A percentile compares a stretch with the other conserved stretches of the same genome.
Conservation (phyloP, 2,329 filamentous ascomycete species). For the Orbilia blumenaviensis region DNA sequence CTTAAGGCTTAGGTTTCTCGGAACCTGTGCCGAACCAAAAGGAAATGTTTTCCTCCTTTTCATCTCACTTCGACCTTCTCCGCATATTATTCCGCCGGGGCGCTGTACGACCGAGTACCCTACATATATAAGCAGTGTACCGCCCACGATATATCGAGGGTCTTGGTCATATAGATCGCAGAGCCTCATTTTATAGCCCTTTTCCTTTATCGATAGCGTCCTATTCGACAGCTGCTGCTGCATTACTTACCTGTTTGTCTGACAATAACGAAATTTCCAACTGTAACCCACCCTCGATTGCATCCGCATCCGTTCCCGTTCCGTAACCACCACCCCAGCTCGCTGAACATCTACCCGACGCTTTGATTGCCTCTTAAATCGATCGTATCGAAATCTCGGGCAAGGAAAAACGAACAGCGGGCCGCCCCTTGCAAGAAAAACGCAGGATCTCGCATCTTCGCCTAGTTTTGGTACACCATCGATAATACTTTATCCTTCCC, state of each 20-base stretch:
- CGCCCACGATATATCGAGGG: background rate
- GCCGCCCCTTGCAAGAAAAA: background rate
- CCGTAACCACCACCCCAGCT: background rate
- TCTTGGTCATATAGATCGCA: background rate
- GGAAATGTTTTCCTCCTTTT: background rate
- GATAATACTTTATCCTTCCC: background rate
- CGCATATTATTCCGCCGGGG: constrained; percentile 4
- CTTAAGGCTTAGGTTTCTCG: constrained; percentile 19
- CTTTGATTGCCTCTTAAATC: background rate
- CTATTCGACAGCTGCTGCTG: too few relatives aligned
- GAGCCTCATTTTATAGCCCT: constrained; percentile 1
- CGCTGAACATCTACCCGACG: background rate
- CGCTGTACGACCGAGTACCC: background rate
- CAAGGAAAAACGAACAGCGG: background rate
- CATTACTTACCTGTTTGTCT: background rate
- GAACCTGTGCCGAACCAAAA: constrained; percentile 8
- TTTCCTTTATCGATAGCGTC: background rate
- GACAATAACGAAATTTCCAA: background rate
- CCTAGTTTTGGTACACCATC: background rate
- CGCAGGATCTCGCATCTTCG: constrained; percentile 1
- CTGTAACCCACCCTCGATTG: background rate
- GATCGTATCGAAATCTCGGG: background rate
- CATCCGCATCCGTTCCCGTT: background rate
- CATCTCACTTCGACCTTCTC: constrained; percentile 12
- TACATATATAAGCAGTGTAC: background rate